These are phyloP conservation scores for Lepidopterella palustris DNA, from an alignment of 495 filamentous ascomycete genomes.

Conservation along the genomic window DNA sequence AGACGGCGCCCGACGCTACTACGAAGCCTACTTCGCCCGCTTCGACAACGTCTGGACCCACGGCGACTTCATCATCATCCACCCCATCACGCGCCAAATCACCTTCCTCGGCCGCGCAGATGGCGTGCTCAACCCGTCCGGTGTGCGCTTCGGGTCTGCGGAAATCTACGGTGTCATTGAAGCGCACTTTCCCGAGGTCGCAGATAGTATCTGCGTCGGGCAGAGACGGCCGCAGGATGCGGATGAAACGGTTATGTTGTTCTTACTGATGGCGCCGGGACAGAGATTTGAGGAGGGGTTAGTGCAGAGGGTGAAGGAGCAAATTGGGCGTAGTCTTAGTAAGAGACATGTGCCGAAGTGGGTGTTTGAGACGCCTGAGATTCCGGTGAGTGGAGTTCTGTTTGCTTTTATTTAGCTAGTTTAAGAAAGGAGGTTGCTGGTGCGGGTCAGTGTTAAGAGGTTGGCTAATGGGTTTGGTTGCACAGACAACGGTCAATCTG, in stretches of 20 bases:
- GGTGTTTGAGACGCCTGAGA: constrained; percentile 72
- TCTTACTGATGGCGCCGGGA: constrained; percentile 63
- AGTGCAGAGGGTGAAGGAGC: constrained; percentile 53
- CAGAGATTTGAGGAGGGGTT: constrained; percentile 48
- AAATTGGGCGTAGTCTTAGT: constrained; percentile 57
- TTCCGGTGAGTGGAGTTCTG: constrained; percentile 55
- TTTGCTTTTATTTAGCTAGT: constrained; percentile 4
- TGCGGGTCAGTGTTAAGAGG: background rate
- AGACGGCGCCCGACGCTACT: constrained; percentile 50
- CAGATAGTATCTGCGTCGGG: constrained; percentile 68
- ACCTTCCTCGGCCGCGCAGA: constrained; percentile 77
- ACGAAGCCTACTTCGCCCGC: constrained; percentile 63
- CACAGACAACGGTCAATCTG: constrained; percentile 68
- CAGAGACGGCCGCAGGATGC: constrained; percentile 59
- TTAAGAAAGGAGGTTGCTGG: background rate
- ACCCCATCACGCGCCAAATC: constrained; percentile 59
- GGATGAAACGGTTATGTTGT: constrained; percentile 72
- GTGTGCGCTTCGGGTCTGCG: constrained; percentile 79
- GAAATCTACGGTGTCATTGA: constrained; percentile 75
- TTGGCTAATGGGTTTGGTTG: background rate
- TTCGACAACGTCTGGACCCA: constrained; percentile 74
- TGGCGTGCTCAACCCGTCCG: constrained; percentile 81
- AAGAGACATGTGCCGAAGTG: constrained; percentile 70
- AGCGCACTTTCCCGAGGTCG: constrained; percentile 53
- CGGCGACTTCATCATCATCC: constrained; percentile 67